Conservation (phyloP, 305 asterid species). For the Solanum hybrid region DNA sequence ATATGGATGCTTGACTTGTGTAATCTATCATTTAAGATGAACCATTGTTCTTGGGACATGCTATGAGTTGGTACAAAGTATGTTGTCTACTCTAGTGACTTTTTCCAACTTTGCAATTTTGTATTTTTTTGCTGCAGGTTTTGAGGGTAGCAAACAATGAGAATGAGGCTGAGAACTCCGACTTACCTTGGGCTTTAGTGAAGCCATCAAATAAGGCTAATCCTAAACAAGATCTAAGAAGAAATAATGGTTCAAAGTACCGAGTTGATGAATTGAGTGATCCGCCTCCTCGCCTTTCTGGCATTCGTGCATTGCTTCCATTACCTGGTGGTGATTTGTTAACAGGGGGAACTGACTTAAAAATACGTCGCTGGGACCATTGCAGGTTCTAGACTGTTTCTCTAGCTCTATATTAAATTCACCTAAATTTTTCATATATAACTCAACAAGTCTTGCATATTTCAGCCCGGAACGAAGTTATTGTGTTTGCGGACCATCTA, state of each 20-base stretch:
- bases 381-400: slow-evolving; percentile 32
- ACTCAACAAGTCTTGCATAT: slow-evolving; percentile 3
- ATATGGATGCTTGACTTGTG: not conserved
- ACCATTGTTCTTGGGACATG: not conserved
- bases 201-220: slow-evolving; percentile 56
- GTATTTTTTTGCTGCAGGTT: slow-evolving; percentile 35
- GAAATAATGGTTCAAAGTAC: slow-evolving; percentile 57
- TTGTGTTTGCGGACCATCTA: slow-evolving; percentile 87
- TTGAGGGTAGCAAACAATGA: slow-evolving; percentile 70
- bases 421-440: not conserved
- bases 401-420: not conserved
- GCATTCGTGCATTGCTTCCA: slow-evolving; percentile 95
- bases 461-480: slow-evolving; percentile 91
- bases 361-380: slow-evolving; percentile 96
- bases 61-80: not conserved
- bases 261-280: slow-evolving; percentile 82
- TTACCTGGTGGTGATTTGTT: slow-evolving; percentile 94
- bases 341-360: slow-evolving; percentile 97
- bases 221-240: slow-evolving; percentile 53
- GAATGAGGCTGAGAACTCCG: slow-evolving; percentile 52
- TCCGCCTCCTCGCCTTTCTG: slow-evolving; percentile 70
- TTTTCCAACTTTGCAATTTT: not conserved
- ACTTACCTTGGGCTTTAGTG: slow-evolving; percentile 73
- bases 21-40: not conserved
- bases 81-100: not conserved